Conservation (phyloP, 345 rosid genomes). For the Streptanthus diversifolius region DNA sequence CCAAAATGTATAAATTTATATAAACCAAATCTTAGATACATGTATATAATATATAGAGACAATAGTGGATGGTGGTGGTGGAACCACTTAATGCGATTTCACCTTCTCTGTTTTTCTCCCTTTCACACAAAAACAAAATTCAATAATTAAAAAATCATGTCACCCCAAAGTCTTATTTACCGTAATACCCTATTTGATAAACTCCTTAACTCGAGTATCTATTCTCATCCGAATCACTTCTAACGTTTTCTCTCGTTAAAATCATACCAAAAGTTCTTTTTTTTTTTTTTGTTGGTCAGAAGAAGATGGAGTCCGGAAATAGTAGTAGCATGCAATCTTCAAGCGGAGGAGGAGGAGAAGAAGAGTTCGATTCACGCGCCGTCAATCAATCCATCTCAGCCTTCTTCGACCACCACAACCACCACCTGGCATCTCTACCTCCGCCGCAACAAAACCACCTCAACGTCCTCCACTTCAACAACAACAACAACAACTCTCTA, state of each 20-base stretch:
- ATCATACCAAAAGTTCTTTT: not conserved
- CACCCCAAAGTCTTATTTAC: slow-evolving; percentile 25
- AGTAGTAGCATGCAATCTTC: slow-evolving; percentile 86
- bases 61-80: slow-evolving; percentile 44
- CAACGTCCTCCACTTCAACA: slow-evolving; percentile 37
- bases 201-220: slow-evolving; percentile 8
- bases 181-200: slow-evolving; percentile 6
- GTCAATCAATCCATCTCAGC: slow-evolving; percentile 47
- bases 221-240: not conserved
- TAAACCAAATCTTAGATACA: slow-evolving; percentile 17
- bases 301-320: slow-evolving; percentile 72
- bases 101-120: slow-evolving; percentile 32
- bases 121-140: slow-evolving; percentile 28
- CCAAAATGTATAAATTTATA: slow-evolving; percentile 7
- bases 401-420: slow-evolving; percentile 41
- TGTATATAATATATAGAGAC: slow-evolving; percentile 31
- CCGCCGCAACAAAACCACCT: slow-evolving; percentile 35
- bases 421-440: slow-evolving; percentile 32
- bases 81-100: slow-evolving; percentile 40
- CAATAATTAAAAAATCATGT: not conserved
- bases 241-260: slow-evolving; percentile 19
- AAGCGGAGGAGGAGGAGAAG: slow-evolving; percentile 58
- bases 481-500: slow-evolving; percentile 34
- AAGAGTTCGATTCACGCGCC: slow-evolving; percentile 75
- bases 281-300: not conserved